phyloP scores from a whole-genome alignment of 1,284 basidiomycete genomes.

The Gomphus bonarii region DNA sequence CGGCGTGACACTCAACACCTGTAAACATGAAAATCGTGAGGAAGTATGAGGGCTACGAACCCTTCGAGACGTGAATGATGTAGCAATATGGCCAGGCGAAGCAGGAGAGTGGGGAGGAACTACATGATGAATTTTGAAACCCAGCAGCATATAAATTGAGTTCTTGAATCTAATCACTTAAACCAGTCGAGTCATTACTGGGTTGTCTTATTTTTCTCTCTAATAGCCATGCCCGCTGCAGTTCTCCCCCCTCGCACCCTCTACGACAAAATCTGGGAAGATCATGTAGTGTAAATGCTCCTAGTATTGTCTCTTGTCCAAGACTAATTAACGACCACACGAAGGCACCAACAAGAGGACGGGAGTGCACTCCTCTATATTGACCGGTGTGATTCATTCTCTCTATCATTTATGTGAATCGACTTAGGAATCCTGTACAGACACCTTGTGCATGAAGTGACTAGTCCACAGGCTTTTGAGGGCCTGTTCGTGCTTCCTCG shows the following conservation, averaged over 20 bases:
- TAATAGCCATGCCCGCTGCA: conserved; percentile 32
- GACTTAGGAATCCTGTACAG: conserved; percentile 29
- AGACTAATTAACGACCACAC: conserved; percentile 3
- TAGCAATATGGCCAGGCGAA: no score
- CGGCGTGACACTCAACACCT: no score
- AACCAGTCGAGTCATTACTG: neutral
- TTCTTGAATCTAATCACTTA: no score
- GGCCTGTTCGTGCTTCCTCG: conserved; percentile 53
- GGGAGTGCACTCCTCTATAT: conserved; percentile 89
- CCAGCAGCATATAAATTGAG: no score
- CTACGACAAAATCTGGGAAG: conserved; percentile 95
- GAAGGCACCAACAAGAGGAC: conserved; percentile 65
- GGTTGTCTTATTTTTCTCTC: no score
- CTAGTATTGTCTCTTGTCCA: neutral
- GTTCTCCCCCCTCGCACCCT: conserved; percentile 62
- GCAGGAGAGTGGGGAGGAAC: no score
- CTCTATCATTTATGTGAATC: neutral
- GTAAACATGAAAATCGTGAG: no score
- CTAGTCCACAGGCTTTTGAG: conserved; percentile 94
- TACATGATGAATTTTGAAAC: no score
- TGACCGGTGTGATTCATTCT: conserved; percentile 51
- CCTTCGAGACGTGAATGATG: no score
- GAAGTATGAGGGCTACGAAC: no score
- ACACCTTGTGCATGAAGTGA: conserved; percentile 93
- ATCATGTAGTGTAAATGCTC: conserved; percentile 75